Percentiles rank a stretch among this genome's conserved stretches.
Evolutionary conservation across 2,329 filamentous ascomycete genomes (phyloP).

Genomic region (Monilinia laxa): DNA sequence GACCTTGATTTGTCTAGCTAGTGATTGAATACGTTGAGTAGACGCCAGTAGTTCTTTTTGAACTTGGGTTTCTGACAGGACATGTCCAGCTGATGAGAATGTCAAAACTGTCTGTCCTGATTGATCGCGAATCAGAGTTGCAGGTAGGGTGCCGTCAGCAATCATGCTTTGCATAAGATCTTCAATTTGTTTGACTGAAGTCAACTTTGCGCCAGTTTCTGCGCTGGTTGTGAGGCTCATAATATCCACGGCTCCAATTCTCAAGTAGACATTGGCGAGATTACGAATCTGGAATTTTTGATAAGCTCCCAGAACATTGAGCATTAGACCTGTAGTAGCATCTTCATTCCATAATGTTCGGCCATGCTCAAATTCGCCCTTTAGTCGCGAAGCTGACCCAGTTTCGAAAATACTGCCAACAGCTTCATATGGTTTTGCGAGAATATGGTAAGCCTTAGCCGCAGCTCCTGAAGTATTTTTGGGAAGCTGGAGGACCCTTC

Average conservation of each 20-base stretch:
- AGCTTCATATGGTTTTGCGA: slow-evolving; percentile 68
- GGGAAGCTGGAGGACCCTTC: slow-evolving; percentile 57
- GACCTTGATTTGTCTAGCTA: slow-evolving; percentile 51
- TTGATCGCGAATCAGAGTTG: slow-evolving; percentile 46
- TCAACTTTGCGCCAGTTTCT: slow-evolving; percentile 50
- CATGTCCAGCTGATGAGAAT: slow-evolving; percentile 48
- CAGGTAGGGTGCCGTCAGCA: slow-evolving; percentile 52
- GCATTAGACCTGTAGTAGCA: slow-evolving; percentile 69
- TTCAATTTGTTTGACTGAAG: slow-evolving; percentile 46
- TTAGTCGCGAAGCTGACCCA: slow-evolving; percentile 57
- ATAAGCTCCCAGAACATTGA: slow-evolving; percentile 68
- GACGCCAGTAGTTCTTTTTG: slow-evolving; percentile 47
- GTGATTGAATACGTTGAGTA: slow-evolving; percentile 45
- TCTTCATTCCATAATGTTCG: slow-evolving; percentile 65
- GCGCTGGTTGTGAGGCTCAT: slow-evolving; percentile 53
- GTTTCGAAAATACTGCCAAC: slow-evolving; percentile 68
- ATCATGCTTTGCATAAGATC: slow-evolving; percentile 57
- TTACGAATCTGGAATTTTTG: slow-evolving; percentile 73
- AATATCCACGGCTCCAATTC: slow-evolving; percentile 56
- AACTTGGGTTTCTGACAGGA: slow-evolving; percentile 53
- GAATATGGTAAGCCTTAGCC: slow-evolving; percentile 55
- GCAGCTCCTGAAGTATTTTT: slow-evolving; percentile 53
- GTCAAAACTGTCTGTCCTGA: slow-evolving; percentile 49
- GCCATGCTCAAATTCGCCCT: slow-evolving; percentile 62
- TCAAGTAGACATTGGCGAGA: slow-evolving; percentile 69